Conservation (phyloP, 768 basidiomycete species). For the Boletus edulis region DNA sequence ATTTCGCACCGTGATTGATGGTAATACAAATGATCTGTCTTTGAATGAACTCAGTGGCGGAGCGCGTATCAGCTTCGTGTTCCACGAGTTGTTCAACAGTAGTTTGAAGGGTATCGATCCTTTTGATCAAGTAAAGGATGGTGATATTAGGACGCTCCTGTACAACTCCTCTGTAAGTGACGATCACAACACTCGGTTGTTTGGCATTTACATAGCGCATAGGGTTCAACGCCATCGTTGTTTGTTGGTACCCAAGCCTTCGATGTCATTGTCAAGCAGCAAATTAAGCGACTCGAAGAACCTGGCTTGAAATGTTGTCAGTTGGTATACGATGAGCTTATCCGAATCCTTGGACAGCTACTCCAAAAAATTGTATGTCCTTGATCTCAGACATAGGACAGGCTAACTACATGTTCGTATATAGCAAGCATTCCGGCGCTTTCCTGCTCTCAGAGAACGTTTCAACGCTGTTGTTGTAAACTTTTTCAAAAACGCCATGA, state of each 20-base stretch:
- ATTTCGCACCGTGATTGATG: conserved; percentile 96
- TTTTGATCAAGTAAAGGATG: conserved; percentile 98
- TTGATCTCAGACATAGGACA: not conserved
- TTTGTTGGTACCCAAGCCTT: conserved; percentile 98
- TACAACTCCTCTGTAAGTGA: conserved; percentile 93
- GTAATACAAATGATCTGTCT: conserved; percentile 93
- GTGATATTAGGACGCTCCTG: conserved; percentile 91
- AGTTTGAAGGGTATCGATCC: conserved; percentile 96
- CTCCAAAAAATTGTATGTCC: conserved; percentile 82
- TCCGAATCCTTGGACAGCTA: conserved; percentile 90
- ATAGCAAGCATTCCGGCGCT: conserved; percentile 94
- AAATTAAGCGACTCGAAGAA: conserved; percentile 95
- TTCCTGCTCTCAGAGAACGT: conserved; percentile 92
- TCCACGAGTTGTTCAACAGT: conserved; percentile 97
- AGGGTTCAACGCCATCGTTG: conserved; percentile 94
- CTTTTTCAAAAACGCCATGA: conserved; percentile 95
- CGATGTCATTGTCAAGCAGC: conserved; percentile 98
- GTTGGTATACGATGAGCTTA: conserved; percentile 95
- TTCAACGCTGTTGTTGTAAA: conserved; percentile 96
- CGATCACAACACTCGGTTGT: not conserved
- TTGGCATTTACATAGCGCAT: not conserved
- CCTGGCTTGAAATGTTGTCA: conserved; percentile 92
- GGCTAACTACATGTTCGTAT: conserved; percentile 2
- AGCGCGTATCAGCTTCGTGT: conserved; percentile 97
- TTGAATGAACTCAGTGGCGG: conserved; percentile 98